Conservation (phyloP, 2,329 filamentous ascomycete genomes). For the Huntiella moniliformis region DNA sequence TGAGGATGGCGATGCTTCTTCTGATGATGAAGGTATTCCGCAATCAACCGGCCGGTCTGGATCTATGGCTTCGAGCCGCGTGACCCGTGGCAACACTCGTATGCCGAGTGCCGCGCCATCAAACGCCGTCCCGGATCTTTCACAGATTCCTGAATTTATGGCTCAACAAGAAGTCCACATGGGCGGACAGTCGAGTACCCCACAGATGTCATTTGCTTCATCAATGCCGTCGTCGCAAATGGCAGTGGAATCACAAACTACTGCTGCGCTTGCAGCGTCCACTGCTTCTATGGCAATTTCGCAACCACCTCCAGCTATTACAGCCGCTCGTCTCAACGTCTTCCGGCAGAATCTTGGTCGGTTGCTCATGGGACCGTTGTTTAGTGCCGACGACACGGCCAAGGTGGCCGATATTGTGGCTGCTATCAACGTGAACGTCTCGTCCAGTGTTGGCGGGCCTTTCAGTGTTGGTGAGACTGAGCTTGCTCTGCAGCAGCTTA, state of each 20-base stretch:
- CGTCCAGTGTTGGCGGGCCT: slow-evolving; percentile 29
- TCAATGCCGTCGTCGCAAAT: slow-evolving; percentile 61
- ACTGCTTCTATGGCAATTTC: slow-evolving; percentile 26
- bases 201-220: slow-evolving; percentile 52
- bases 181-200: slow-evolving; percentile 11
- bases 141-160: neutral
- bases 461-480: slow-evolving; percentile 59
- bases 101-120: slow-evolving; percentile 18
- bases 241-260: slow-evolving; percentile 17
- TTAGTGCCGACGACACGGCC: slow-evolving; percentile 61
- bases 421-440: slow-evolving; percentile 59
- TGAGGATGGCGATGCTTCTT: slow-evolving; percentile 40
- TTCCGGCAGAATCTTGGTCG: slow-evolving; percentile 74
- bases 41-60: slow-evolving; percentile 14
- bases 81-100: slow-evolving; percentile 15
- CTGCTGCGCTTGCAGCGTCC: slow-evolving; percentile 23
- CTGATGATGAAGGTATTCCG: slow-evolving; percentile 25
- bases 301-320: slow-evolving; percentile 27
- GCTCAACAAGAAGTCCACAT: neutral
- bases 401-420: slow-evolving; percentile 54
- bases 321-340: slow-evolving; percentile 41
- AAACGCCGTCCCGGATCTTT: slow-evolving; percentile 3
- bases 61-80: slow-evolving; percentile 11
- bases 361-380: slow-evolving; percentile 64
- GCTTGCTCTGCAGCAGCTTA: slow-evolving; percentile 61